Percentiles rank a stretch among this genome's conserved stretches.
These are phyloP conservation scores for Diaporthe eres DNA, from an alignment of 2,329 filamentous ascomycete species.

Conservation along the genomic window DNA sequence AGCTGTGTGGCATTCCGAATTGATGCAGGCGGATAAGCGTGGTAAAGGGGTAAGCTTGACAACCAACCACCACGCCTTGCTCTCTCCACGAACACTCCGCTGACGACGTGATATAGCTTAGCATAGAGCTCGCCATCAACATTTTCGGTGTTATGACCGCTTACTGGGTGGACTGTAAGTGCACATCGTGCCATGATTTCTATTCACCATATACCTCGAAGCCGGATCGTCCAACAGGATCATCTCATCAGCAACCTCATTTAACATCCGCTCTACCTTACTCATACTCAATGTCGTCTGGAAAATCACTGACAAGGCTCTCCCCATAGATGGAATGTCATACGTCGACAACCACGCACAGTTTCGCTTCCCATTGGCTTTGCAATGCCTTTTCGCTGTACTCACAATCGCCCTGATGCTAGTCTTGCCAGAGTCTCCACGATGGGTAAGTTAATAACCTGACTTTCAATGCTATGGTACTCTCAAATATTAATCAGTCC, in stretches of 20 bases:
- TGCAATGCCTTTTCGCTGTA: conserved; percentile 60
- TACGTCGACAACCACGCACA: conserved; percentile 53
- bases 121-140: conserved; percentile 23
- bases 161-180: conserved; percentile 20
- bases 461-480: no score
- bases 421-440: conserved; percentile 49
- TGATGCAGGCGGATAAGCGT: conserved; percentile 56
- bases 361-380: conserved; percentile 61
- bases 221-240: background rate
- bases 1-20: conserved; percentile 58
- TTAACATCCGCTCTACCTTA: background rate
- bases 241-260: background rate
- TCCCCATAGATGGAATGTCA: conserved; percentile 42
- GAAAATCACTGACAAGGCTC: background rate
- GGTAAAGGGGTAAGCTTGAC: conserved; percentile 52
- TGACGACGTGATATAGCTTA: background rate
- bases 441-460: background rate
- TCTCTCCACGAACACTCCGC: conserved; percentile 43
- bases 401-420: conserved; percentile 51
- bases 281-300: background rate
- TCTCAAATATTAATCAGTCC: background rate
- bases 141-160: conserved; percentile 24
- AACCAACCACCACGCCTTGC: no score
- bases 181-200: background rate
- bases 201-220: background rate